Conservation (phyloP, 192 early-diverging fungal genomes). For the Coemansia sp. region DNA sequence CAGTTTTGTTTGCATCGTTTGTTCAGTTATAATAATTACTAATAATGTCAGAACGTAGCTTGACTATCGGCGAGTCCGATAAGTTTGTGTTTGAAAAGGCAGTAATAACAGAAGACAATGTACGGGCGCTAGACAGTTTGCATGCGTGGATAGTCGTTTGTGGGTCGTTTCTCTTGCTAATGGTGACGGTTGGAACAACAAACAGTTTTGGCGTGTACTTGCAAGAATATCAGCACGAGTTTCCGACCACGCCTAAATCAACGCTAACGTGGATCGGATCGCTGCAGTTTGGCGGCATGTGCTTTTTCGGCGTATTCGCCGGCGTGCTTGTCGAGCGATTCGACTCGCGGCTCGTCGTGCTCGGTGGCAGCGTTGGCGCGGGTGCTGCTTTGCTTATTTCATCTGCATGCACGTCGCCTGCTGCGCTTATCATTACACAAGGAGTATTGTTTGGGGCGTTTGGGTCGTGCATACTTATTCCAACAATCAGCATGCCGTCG, state of each 20-base stretch:
- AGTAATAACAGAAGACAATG: too few species aligned
- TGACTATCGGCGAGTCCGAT: too few species aligned
- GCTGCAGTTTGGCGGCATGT: constrained; percentile 37
- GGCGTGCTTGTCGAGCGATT: constrained; percentile 37
- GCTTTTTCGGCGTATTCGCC: constrained; percentile 25
- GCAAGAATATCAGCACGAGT: constrained; percentile 29
- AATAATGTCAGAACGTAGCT: too few species aligned
- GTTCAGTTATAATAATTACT: too few species aligned
- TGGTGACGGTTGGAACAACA: constrained; percentile 27
- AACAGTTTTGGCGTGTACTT: constrained; percentile 41
- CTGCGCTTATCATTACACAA: constrained; percentile 70
- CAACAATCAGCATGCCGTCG: constrained; percentile 60
- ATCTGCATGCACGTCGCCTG: constrained; percentile 39
- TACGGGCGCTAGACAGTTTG: not conserved
- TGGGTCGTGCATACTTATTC: constrained; percentile 61
- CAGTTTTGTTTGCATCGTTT: too few species aligned
- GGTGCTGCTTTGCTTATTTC: constrained; percentile 26
- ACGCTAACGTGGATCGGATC: constrained; percentile 45
- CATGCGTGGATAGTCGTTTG: constrained; percentile 37
- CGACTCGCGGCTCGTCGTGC: constrained; percentile 11
- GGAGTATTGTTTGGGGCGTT: constrained; percentile 73
- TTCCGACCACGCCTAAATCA: constrained; percentile 23
- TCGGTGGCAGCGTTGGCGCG: constrained; percentile 13
- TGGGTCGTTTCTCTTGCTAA: constrained; percentile 28
- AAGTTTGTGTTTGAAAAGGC: too few species aligned